Percentiles rank a stretch among this genome's conserved stretches.
phyloP scores from a whole-genome alignment of 192 early-diverging fungal genomes.

The Backusella tuberculispora region DNA sequence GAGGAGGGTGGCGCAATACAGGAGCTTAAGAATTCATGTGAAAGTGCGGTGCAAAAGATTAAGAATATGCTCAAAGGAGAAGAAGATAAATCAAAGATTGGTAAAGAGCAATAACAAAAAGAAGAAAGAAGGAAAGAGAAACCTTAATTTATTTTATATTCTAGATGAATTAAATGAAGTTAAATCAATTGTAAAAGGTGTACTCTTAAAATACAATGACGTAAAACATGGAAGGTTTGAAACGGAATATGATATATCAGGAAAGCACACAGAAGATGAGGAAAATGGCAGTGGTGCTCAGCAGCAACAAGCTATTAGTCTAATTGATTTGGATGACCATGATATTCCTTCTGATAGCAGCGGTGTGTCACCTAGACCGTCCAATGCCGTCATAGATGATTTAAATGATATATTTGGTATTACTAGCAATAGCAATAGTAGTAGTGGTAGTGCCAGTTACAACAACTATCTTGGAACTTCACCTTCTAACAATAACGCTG shows the following conservation, averaged over 20 bases:
- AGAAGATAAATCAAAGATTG: conserved; percentile 55
- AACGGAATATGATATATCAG: conserved; percentile 38
- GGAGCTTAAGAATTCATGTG: conserved; percentile 70
- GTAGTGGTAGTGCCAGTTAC: neutral
- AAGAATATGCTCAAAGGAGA: conserved; percentile 70
- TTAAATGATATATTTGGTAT: conserved; percentile 28
- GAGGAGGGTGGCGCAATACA: conserved; percentile 26
- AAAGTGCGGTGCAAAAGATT: conserved; percentile 68
- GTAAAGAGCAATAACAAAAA: conserved; percentile 52
- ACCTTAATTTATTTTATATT: neutral
- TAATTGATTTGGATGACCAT: conserved; percentile 52
- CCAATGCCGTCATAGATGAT: conserved; percentile 20
- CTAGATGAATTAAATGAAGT: conserved; percentile 29
- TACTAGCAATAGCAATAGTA: neutral
- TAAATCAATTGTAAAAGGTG: conserved; percentile 80
- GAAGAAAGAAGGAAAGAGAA: conserved; percentile 42
- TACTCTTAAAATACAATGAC: conserved; percentile 69
- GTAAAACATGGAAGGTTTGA: conserved; percentile 49
- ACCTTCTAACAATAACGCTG: neutral
- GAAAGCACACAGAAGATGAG: neutral
- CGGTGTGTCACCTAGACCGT: neutral
- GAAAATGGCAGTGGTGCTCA: conserved; percentile 3
- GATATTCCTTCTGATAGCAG: conserved; percentile 2
- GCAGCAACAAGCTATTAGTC: conserved; percentile 35
- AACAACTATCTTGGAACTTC: neutral